Conservation (phyloP, 1,284 basidiomycete genomes). For the Entoloma clypeatum region DNA sequence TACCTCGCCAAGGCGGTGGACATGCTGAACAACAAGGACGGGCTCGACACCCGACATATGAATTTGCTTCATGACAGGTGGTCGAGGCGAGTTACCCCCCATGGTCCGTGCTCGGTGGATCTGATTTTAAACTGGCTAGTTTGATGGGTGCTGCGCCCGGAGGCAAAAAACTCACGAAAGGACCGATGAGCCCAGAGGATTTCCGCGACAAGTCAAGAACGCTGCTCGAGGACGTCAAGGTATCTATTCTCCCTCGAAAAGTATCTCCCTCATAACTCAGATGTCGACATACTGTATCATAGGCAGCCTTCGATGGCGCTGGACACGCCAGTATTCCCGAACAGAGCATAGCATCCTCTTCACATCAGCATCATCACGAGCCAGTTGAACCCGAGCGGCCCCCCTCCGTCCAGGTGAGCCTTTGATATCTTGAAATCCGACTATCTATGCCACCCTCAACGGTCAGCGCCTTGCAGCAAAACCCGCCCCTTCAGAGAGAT, state of each 20-base stretch:
- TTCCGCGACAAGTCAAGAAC: constrained; percentile 19
- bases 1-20: constrained; percentile 19
- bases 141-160: constrained; percentile 19
- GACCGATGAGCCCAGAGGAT: constrained; percentile 17
- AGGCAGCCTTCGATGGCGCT: constrained; percentile 17
- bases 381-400: constrained; percentile 6
- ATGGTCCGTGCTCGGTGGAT: background rate
- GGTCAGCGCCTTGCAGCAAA: constrained; percentile 4
- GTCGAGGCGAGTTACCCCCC: constrained; percentile 17
- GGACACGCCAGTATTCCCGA: constrained; percentile 15
- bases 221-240: constrained; percentile 19
- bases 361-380: constrained; percentile 11
- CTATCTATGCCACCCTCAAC: background rate
- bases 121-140: constrained; percentile 10
- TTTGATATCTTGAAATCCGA: background rate
- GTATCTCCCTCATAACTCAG: background rate
- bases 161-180: constrained; percentile 22
- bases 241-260: constrained; percentile 4
- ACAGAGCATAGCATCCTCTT: constrained; percentile 14
- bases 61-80: constrained; percentile 20
- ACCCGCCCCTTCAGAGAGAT: constrained; percentile 9
- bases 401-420: constrained; percentile 9
- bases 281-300: background rate
- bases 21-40: constrained; percentile 20
- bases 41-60: constrained; percentile 17